Evolutionary conservation across 2,329 filamentous ascomycete genomes (phyloP).

Genomic region (Pestalotiopsis sp.): DNA sequence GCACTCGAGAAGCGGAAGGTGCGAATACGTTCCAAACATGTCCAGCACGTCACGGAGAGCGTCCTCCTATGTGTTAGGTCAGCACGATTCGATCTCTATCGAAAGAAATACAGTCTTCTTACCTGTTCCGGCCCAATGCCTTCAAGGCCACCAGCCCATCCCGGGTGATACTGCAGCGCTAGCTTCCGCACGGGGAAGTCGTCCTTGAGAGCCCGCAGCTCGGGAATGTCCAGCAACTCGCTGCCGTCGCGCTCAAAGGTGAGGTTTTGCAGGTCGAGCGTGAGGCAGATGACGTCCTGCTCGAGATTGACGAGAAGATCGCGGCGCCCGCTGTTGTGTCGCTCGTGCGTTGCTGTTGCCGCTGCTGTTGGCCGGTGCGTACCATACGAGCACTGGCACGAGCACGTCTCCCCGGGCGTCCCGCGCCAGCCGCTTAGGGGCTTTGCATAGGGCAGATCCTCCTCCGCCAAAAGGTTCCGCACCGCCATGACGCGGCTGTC

Average conservation of each 20-base stretch:
- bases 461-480: background rate
- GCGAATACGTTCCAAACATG: background rate
- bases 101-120: background rate
- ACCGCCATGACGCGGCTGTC: background rate
- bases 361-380: background rate
- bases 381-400: slow-evolving; percentile 4
- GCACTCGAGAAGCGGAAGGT: slow-evolving; percentile 3
- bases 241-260: background rate
- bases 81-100: background rate
- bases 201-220: background rate
- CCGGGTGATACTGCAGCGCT: slow-evolving; percentile 4
- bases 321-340: background rate
- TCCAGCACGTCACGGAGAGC: background rate
- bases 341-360: background rate
- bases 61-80: background rate
- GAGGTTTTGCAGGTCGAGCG: background rate
- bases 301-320: slow-evolving; percentile 6
- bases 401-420: background rate
- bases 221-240: slow-evolving; percentile 10
- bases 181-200: background rate
- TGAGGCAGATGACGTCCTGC: slow-evolving; percentile 9
- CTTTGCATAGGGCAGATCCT: background rate
- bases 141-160: background rate
- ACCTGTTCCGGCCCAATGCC: background rate
- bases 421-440: background rate